phyloP scores from a whole-genome alignment of 306 rosid species.

The Quercus mongolica region DNA sequence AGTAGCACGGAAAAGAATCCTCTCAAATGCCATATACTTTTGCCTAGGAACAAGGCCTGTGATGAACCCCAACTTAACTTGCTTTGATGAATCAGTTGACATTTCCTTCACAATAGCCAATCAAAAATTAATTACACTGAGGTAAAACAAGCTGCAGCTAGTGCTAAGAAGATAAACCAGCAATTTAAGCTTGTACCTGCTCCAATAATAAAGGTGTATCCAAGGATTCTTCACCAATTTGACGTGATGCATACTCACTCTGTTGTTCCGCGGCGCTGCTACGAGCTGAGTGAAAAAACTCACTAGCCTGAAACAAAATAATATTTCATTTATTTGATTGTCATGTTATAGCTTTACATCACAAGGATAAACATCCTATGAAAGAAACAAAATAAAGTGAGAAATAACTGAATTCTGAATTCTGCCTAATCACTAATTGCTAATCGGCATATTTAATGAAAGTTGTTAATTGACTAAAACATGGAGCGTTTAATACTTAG shows the following conservation, averaged over 20 bases:
- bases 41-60: conserved; percentile 56
- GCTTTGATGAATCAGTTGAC: conserved; percentile 56
- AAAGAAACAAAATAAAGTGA: not conserved
- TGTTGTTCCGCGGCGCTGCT: conserved; percentile 59
- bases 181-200: conserved; percentile 47
- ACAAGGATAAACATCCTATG: conserved; percentile 9
- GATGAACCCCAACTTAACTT: conserved; percentile 52
- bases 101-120: conserved; percentile 55
- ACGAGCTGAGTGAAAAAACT: conserved; percentile 64
- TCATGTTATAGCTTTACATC: conserved; percentile 11
- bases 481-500: not conserved
- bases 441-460: not conserved
- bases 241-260: conserved; percentile 59
- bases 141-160: not conserved
- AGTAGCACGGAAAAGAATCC: conserved; percentile 63
- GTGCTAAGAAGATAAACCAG: conserved; percentile 11
- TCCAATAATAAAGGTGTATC: conserved; percentile 64
- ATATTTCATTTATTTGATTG: conserved; percentile 5
- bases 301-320: conserved; percentile 64
- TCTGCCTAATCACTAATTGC: not conserved
- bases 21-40: conserved; percentile 58
- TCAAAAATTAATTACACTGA: conserved; percentile 15
- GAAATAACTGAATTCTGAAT: not conserved
- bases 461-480: not conserved
- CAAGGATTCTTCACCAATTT: conserved; percentile 51